Evolutionary conservation across 202 grass and related monocot species (phyloP).

Genomic region (Elaeis oleifera): DNA sequence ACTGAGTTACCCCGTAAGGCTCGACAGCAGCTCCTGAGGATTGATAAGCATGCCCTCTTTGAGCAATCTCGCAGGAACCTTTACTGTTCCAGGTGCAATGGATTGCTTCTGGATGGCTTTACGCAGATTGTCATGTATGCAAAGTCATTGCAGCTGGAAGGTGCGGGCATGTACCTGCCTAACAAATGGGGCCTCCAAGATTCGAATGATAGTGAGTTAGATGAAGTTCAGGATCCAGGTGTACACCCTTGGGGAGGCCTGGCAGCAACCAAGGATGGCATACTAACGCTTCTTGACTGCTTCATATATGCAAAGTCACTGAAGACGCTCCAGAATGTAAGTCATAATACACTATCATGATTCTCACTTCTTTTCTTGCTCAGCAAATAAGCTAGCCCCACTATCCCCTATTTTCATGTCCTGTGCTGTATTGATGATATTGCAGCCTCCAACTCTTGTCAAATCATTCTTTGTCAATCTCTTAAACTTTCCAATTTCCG

Average conservation of each 20-base stretch:
- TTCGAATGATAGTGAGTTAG: slow-evolving; percentile 25
- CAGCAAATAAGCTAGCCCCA: too few species aligned
- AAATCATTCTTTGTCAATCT: too few species aligned
- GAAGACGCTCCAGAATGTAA: slow-evolving; percentile 78
- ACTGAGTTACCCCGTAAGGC: slow-evolving; percentile 57
- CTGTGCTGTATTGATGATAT: too few species aligned
- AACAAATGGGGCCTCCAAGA: slow-evolving; percentile 23
- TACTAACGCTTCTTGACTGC: slow-evolving; percentile 76
- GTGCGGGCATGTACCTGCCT: slow-evolving; percentile 23
- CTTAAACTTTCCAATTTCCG: too few species aligned
- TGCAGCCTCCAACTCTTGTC: too few species aligned
- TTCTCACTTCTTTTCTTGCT: background rate
- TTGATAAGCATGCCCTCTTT: slow-evolving; percentile 88
- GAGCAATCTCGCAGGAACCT: slow-evolving; percentile 94
- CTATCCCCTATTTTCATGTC: too few species aligned
- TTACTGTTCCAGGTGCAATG: slow-evolving; percentile 93
- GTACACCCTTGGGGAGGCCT: slow-evolving; percentile 92
- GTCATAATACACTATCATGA: slow-evolving; percentile 7
- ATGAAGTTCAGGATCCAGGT: slow-evolving; percentile 54
- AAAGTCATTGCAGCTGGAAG: slow-evolving; percentile 60
- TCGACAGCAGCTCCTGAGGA: slow-evolving; percentile 59
- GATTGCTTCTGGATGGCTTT: slow-evolving; percentile 84
- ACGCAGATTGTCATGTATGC: slow-evolving; percentile 60
- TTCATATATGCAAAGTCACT: slow-evolving; percentile 73
- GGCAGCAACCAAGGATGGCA: slow-evolving; percentile 72